A percentile compares a stretch with the other conserved stretches of the same genome.
These are phyloP conservation scores for Pouteria campechiana DNA, from an alignment of 179 eudicot genomes.

Conservation along the genomic window DNA sequence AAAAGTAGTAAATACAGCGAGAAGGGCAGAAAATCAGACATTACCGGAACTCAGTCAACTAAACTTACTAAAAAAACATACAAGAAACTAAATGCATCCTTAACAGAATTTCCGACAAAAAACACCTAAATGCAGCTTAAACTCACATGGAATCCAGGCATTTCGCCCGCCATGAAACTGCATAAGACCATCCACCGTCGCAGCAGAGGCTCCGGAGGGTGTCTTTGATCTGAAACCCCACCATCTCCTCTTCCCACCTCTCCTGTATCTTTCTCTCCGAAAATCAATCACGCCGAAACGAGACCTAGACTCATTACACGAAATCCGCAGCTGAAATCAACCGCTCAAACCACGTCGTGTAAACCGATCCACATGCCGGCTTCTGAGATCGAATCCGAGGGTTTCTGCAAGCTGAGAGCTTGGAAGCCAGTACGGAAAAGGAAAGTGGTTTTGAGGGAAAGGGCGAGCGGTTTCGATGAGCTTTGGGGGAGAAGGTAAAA, in stretches of 20 bases:
- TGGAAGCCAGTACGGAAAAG: no score
- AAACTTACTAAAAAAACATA: no score
- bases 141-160: constrained; percentile 52
- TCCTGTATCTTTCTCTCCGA: not conserved
- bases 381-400: no score
- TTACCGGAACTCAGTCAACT: no score
- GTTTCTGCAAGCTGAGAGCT: no score
- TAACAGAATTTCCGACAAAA: no score
- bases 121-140: not conserved
- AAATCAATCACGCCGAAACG: not conserved
- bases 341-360: no score
- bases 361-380: no score
- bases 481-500: not conserved
- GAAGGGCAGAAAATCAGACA: no score
- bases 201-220: constrained; percentile 45
- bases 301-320: constrained; percentile 1
- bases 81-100: no score
- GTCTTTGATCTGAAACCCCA: constrained; percentile 22
- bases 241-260: constrained; percentile 24
- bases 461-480: not conserved
- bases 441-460: constrained; percentile 1
- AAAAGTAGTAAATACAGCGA: no score
- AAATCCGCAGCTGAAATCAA: no score
- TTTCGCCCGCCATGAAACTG: constrained; percentile 74
- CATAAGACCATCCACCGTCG: constrained; percentile 71